Conservation (phyloP, 192 early-diverging fungal species). For the Linnemannia hyalina region DNA sequence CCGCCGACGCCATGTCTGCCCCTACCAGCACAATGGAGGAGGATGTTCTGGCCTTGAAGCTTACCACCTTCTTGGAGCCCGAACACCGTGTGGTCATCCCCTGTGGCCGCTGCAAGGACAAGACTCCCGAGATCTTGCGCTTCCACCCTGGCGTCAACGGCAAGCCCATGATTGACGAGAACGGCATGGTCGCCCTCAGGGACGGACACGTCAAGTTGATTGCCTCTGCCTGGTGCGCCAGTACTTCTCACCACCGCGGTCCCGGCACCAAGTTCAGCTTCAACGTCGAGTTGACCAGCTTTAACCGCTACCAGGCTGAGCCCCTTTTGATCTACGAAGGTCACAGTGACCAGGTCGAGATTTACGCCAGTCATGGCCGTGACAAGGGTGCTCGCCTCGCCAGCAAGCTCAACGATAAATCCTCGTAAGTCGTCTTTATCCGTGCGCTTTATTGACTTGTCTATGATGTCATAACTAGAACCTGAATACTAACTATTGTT, state of each 20-base stretch:
- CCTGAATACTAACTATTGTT: neutral
- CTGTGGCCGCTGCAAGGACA: slow-evolving; percentile 55
- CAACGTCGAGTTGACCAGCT: slow-evolving; percentile 33
- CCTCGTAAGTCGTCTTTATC: slow-evolving; percentile 18
- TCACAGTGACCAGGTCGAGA: slow-evolving; percentile 51
- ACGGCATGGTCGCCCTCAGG: slow-evolving; percentile 46
- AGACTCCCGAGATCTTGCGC: slow-evolving; percentile 50
- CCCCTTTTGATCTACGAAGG: slow-evolving; percentile 40
- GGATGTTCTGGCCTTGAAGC: slow-evolving; percentile 45
- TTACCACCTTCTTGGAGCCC: slow-evolving; percentile 45
- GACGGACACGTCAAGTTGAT: slow-evolving; percentile 54
- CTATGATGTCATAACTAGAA: neutral
- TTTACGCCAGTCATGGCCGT: slow-evolving; percentile 55
- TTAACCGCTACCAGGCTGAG: slow-evolving; percentile 39
- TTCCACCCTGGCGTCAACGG: slow-evolving; percentile 56
- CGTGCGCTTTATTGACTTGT: neutral
- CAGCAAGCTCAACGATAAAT: slow-evolving; percentile 36
- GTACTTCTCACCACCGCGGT: slow-evolving; percentile 55
- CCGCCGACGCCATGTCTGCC: slow-evolving; percentile 38
- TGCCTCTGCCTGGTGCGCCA: slow-evolving; percentile 55
- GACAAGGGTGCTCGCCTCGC: slow-evolving; percentile 44
- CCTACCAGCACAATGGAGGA: slow-evolving; percentile 48
- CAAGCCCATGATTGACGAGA: slow-evolving; percentile 58
- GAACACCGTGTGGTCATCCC: slow-evolving; percentile 53
- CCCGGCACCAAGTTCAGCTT: slow-evolving; percentile 57